Percentiles rank a stretch among this genome's conserved stretches.
Conservation (phyloP, 2,329 filamentous ascomycete genomes). For the Epichloe amarillans region DNA sequence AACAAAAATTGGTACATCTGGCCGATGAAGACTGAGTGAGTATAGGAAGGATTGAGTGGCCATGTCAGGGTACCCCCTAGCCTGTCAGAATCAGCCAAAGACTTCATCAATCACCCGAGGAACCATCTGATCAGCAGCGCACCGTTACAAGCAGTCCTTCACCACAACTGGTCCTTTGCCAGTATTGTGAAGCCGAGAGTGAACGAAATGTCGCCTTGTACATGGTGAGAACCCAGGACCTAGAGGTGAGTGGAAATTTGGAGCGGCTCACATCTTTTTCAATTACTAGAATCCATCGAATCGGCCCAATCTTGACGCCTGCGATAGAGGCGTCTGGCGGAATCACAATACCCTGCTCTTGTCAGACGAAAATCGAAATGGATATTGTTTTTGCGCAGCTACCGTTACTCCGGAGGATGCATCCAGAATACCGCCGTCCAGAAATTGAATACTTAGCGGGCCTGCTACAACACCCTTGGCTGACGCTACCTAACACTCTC, state of each 20-base stretch:
- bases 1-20: conserved; percentile 43
- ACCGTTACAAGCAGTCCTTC: conserved; percentile 59
- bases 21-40: conserved; percentile 32
- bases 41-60: conserved; percentile 53
- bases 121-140: neutral
- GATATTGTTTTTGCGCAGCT: neutral
- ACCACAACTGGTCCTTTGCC: conserved; percentile 32
- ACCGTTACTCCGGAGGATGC: conserved; percentile 18
- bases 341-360: conserved; percentile 43
- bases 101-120: neutral
- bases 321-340: conserved; percentile 38
- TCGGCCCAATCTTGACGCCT: conserved; percentile 31
- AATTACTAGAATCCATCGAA: conserved; percentile 57
- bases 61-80: conserved; percentile 69
- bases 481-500: conserved; percentile 45
- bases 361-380: conserved; percentile 6
- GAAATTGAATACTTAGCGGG: conserved; percentile 31
- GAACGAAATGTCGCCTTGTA: conserved; percentile 61
- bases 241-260: neutral
- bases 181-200: conserved; percentile 43
- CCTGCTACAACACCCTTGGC: conserved; percentile 61
- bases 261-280: conserved; percentile 55
- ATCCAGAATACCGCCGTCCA: conserved; percentile 27
- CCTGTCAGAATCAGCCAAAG: conserved; percentile 31
- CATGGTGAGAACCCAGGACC: neutral